Conservation (phyloP, 306 rosid genomes). For the Calophaca sinica region DNA sequence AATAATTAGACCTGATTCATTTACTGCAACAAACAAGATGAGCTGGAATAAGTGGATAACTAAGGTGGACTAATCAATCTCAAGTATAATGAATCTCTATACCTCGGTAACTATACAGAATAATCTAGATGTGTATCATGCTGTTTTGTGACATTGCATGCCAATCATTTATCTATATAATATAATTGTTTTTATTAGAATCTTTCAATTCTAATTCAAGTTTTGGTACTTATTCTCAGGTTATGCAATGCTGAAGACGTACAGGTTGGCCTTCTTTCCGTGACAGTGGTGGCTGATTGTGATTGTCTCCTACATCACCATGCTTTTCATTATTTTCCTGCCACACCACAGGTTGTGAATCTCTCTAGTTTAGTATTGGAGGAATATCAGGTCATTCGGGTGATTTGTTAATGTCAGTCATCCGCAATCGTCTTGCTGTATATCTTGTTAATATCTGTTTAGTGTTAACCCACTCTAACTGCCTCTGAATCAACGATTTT, state of each 20-base stretch:
- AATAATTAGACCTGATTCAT: not conserved
- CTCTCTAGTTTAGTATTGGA: constrained; percentile 24
- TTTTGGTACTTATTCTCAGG: constrained; percentile 54
- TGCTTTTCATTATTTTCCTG: constrained; percentile 24
- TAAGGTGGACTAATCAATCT: not conserved
- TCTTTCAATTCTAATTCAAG: constrained; percentile 26
- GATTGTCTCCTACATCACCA: constrained; percentile 20
- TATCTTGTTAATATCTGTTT: constrained; percentile 47
- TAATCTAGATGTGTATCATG: not conserved
- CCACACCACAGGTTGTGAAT: constrained; percentile 1
- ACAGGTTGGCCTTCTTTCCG: constrained; percentile 24
- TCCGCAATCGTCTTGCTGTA: constrained; percentile 49
- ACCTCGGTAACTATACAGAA: not conserved
- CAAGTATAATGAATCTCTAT: not conserved
- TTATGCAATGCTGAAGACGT: constrained; percentile 17
- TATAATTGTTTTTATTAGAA: constrained; percentile 15
- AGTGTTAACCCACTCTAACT: constrained; percentile 11
- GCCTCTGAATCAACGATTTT: constrained; percentile 35
- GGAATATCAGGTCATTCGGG: not conserved
- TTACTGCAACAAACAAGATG: not conserved
- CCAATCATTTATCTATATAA: not conserved
- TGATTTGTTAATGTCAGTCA: constrained; percentile 5
- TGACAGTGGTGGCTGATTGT: constrained; percentile 20
- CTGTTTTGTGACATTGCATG: not conserved
- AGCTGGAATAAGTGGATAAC: constrained; percentile 16